Base-by-base conservation (phyloP, 441 rosid species). In the Bruguiera hainesii region DNA sequence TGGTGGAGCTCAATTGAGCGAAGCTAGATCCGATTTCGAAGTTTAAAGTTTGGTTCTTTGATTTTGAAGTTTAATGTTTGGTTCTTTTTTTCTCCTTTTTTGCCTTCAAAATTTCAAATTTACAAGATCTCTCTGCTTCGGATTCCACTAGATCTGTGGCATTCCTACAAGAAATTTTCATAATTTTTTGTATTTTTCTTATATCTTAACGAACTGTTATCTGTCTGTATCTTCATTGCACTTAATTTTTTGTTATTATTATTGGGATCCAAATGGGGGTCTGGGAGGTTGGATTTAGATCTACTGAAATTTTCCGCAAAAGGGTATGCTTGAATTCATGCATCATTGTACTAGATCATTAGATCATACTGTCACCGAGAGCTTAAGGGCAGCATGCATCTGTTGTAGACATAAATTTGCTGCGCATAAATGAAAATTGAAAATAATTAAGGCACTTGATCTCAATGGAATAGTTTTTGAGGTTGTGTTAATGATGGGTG, bases 171-270 rank as follows among this genome's bases (percentile, higher is more conserved):
- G 21, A n/a, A 30, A 42, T 5, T 57, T 67, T 6, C 4, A 20
- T 37, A 16, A 39, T 3, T 11, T 42, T 42, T 13, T 42, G 48
- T 42, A 13, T 20, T 66, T 55, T 20, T 39, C 9, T 56, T 66
- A n/a, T 52, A 66, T 66, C 69, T 42, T 42, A 42, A 42, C 48
- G 13, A 13, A 42, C 48, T 42, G 18, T 42, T 42, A 13, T 42
- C 48, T 42, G 13, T 42, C 7, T 23, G 58, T 53, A 15, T 21
- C 5, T 53, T 23, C 29, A 0, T 53, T 53, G 16, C 23, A 1
- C 26, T 8, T 51, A 19, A 9, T 51, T 52, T 52, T 21, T 18
- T 25, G 1, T 21, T 21, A 7, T 53, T 53, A 16, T 9, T 53
- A 20, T 53, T 53, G 57, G 13, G 28, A 53, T 53, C 57, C 1